Evolutionary conservation across 2,329 filamentous ascomycete genomes (phyloP).

Genomic region (Coniochaeta pulveracea): DNA sequence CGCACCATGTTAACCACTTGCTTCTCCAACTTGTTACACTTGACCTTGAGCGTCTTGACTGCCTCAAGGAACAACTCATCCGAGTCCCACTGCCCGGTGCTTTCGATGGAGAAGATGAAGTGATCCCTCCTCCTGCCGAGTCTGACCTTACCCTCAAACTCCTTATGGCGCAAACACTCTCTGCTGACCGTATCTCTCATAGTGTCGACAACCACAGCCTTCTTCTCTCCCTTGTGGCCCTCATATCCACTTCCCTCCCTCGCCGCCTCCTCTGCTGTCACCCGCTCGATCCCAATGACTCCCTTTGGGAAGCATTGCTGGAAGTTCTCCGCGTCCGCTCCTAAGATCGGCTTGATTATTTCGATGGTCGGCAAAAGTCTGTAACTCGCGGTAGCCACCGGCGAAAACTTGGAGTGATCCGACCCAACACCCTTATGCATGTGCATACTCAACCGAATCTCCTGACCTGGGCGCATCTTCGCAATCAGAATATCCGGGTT

Average conservation of each 20-base stretch:
- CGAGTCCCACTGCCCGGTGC: slow-evolving; percentile 87
- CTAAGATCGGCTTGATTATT: slow-evolving; percentile 75
- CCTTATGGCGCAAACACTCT: slow-evolving; percentile 80
- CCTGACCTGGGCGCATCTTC: slow-evolving; percentile 85
- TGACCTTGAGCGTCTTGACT: slow-evolving; percentile 73
- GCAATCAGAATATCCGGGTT: slow-evolving; percentile 91
- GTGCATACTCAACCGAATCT: slow-evolving; percentile 78
- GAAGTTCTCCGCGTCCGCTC: slow-evolving; percentile 81
- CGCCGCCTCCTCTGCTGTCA: slow-evolving; percentile 56
- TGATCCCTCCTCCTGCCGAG: slow-evolving; percentile 84
- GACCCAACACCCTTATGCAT: slow-evolving; percentile 89
- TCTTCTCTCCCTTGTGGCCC: slow-evolving; percentile 65
- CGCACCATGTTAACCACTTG: slow-evolving; percentile 56
- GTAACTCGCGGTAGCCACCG: slow-evolving; percentile 90
- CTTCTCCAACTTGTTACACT: slow-evolving; percentile 64
- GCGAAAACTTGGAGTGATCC: slow-evolving; percentile 95
- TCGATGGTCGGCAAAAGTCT: slow-evolving; percentile 79
- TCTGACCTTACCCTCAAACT: slow-evolving; percentile 93
- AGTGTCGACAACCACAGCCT: slow-evolving; percentile 77
- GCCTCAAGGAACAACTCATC: slow-evolving; percentile 89
- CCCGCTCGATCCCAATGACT: slow-evolving; percentile 69
- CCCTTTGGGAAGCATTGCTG: slow-evolving; percentile 78
- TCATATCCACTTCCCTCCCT: slow-evolving; percentile 53
- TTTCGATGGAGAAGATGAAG: slow-evolving; percentile 95
- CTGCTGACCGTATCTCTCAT: slow-evolving; percentile 94